phyloP scores from a whole-genome alignment of 2,329 filamentous ascomycete genomes.

The Cercospora sesami region DNA sequence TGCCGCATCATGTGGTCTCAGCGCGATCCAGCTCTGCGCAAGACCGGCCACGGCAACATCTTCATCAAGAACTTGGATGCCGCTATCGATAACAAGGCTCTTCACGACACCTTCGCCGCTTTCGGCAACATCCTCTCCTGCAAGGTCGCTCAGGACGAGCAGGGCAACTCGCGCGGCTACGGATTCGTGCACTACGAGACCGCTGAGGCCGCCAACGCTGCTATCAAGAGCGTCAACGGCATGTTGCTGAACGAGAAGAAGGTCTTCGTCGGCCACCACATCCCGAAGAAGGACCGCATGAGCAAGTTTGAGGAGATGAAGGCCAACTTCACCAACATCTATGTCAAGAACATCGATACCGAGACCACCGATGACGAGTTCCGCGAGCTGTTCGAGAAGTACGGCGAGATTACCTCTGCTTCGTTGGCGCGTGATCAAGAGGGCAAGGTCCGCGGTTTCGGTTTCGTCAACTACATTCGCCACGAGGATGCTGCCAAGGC shows the following conservation, averaged over 20 bases:
- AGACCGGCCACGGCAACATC: conserved; percentile 98
- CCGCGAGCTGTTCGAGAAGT: conserved; percentile 87
- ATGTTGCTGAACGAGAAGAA: conserved; percentile 99
- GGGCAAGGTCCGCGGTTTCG: conserved; percentile 92
- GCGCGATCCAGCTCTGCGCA: conserved; percentile 96
- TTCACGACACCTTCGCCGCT: conserved; percentile 97
- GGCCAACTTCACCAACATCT: conserved; percentile 99
- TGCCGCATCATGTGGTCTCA: conserved; percentile 99
- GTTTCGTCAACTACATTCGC: conserved; percentile 90
- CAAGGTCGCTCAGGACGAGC: conserved; percentile 98
- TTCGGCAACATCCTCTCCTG: conserved; percentile 99
- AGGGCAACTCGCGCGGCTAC: conserved; percentile 95
- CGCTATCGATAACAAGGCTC: conserved; percentile 99
- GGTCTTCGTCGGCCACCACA: conserved; percentile 98
- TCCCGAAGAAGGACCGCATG: conserved; percentile 99
- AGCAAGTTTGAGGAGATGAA: conserved; percentile 99
- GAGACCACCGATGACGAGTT: conserved; percentile 93
- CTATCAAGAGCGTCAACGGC: conserved; percentile 99
- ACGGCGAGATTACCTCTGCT: conserved; percentile 91
- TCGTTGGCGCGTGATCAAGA: conserved; percentile 94
- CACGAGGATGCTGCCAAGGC: conserved; percentile 84
- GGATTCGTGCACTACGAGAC: conserved; percentile 99
- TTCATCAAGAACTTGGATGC: conserved; percentile 99
- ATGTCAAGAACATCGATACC: conserved; percentile 93
- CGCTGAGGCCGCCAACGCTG: conserved; percentile 90